Evolutionary conservation across 305 asterid species (phyloP).

Genomic region (Petunia hybrid): DNA sequence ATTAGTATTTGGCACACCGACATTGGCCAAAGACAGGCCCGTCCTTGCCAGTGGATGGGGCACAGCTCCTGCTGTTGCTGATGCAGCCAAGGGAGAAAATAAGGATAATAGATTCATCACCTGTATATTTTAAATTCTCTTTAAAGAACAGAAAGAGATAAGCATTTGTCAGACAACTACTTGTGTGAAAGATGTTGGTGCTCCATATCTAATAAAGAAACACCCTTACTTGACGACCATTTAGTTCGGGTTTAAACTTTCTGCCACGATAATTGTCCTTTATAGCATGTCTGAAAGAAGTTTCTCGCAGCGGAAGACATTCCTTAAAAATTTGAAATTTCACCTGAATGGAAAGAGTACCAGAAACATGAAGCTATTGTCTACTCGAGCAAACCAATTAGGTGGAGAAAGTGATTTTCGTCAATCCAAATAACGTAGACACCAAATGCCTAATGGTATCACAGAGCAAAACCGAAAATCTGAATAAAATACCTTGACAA

Average conservation of each 20-base stretch:
- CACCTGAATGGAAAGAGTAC: constrained; percentile 55
- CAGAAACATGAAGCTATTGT: constrained; percentile 34
- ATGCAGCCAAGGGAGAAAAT: constrained; percentile 57
- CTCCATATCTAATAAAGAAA: constrained; percentile 29
- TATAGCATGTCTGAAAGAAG: constrained; percentile 56
- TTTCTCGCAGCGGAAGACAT: constrained; percentile 77
- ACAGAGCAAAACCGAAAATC: neutral
- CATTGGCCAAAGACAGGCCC: constrained; percentile 31
- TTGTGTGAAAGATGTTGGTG: neutral
- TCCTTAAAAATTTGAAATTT: constrained; percentile 66
- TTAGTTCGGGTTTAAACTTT: constrained; percentile 79
- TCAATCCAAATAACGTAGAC: neutral
- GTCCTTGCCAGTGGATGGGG: constrained; percentile 40
- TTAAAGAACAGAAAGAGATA: constrained; percentile 17
- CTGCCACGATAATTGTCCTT: constrained; percentile 61
- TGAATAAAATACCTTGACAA: neutral
- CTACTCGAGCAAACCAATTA: constrained; percentile 13
- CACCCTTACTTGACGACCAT: constrained; percentile 60
- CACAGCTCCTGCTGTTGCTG: constrained; percentile 41
- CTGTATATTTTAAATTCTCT: constrained; percentile 44
- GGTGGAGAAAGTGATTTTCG: constrained; percentile 1
- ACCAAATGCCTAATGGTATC: neutral
- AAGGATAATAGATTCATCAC: constrained; percentile 60
- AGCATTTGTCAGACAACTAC: constrained; percentile 29
- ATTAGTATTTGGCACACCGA: constrained; percentile 16